Evolutionary conservation across 2,329 filamentous ascomycete species (phyloP), one percentile per base, ranked within the genome.

Genomic region (Zymoseptoria tritici): DNA sequence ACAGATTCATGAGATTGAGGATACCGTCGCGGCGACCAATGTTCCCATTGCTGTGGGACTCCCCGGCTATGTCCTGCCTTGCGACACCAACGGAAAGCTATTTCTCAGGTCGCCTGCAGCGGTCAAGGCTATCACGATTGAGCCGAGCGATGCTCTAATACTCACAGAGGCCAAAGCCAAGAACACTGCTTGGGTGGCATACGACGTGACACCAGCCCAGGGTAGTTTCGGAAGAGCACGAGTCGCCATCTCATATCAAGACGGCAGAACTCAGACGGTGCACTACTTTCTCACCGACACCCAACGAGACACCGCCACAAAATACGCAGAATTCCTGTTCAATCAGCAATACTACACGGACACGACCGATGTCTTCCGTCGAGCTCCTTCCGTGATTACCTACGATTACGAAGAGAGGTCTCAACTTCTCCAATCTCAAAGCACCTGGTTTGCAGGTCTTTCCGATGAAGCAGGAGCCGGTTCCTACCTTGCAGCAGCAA

Each of bases 401-500:
- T 85, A 84, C 62, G 82, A 86, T 65, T 65, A 70, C 49, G 68
- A 71, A 11, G 62, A 64, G 6, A 62, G 71, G 19, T 63, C 65
- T 7, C 69, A 71, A n/a, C 74, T 77, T 9, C 60, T 79, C 72
- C 67, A 82, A 77, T 70, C 77, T 64, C 59, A 74, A 0, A 77
- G 83, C 1, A 82, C 78, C 6, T 85, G 83, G 83, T 79, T 85
- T 4, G 78, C 83, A 0, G 83, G 83, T 0, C 74, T 86, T 0
- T 84, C 81, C 58, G 83, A 85, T 59, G 83, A 86, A 70, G 83
- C 76, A 0, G 83, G 83, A 1, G 80, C 80, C 0, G 82, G 82
- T 1, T 79, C 82, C 0, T 85, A 79, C 61, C 76, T 85, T 0
- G 81, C 83, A 0, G 79, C 81, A 0, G 72, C 78, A 1, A 78